phyloP scores from a whole-genome alignment of 2,329 filamentous ascomycete genomes.

The Ophiobolus disseminans region DNA sequence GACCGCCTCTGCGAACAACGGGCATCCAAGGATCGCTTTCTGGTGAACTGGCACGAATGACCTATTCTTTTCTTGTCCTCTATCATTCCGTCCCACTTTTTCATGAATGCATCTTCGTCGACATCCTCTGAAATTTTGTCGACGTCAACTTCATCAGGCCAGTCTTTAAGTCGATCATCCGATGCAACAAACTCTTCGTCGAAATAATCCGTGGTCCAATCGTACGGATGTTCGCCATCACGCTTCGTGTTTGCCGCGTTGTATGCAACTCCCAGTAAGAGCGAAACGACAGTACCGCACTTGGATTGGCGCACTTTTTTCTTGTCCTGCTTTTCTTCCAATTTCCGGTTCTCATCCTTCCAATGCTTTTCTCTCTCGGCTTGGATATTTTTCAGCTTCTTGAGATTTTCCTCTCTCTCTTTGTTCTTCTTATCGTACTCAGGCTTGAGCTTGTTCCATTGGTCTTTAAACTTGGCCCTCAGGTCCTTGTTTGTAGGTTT shows the following conservation, averaged over 20 bases:
- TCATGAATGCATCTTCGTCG: slow-evolving; percentile 6
- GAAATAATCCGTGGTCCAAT: slow-evolving; percentile 12
- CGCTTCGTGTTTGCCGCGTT: slow-evolving; percentile 3
- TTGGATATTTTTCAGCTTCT: slow-evolving; percentile 7
- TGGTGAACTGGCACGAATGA: slow-evolving; percentile 1
- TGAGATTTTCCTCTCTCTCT: slow-evolving; percentile 4
- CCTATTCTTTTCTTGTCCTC: slow-evolving; percentile 1
- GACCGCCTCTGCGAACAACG: slow-evolving; percentile 5
- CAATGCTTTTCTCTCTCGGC: slow-evolving; percentile 1
- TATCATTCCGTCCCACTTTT: slow-evolving; percentile 7
- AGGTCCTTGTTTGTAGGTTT: slow-evolving; percentile 3
- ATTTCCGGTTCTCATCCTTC: slow-evolving; percentile 7
- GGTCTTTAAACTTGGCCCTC: slow-evolving; percentile 5
- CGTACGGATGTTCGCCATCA: slow-evolving; percentile 10
- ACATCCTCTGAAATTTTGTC: slow-evolving; percentile 8
- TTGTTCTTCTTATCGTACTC: slow-evolving; percentile 7
- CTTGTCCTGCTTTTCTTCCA: slow-evolving; percentile 8
- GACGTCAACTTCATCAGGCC: slow-evolving; percentile 8
- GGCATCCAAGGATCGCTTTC: slow-evolving; percentile 7
- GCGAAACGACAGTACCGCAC: slow-evolving; percentile 4
- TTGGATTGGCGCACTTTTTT: slow-evolving; percentile 8
- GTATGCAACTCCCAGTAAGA: slow-evolving; percentile 6
- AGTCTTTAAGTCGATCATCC: slow-evolving; percentile 10
- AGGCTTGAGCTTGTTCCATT: slow-evolving; percentile 7
- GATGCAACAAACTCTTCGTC: slow-evolving; percentile 9